These are phyloP conservation scores for Astragalus glycyphyllos DNA, from an alignment of 306 rosid species.

Conservation along the genomic window DNA sequence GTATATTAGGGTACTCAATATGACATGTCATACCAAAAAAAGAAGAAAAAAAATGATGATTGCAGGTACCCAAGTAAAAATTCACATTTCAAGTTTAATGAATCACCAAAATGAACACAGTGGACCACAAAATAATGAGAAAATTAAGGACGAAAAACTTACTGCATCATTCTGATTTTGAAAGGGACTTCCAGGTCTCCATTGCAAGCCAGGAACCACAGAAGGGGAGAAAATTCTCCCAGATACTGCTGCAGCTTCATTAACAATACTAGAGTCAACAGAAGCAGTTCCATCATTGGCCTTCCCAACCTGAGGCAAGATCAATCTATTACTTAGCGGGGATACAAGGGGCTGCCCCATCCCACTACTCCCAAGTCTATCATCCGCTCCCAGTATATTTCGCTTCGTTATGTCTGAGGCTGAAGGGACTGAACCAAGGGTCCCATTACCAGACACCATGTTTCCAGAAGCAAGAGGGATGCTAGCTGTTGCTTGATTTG, in stretches of 20 bases:
- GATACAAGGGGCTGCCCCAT: conserved; percentile 79
- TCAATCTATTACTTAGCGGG: conserved; percentile 68
- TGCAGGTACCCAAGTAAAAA: conserved; percentile 5
- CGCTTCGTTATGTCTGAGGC: conserved; percentile 78
- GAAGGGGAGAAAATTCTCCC: conserved; percentile 86
- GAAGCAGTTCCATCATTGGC: conserved; percentile 69
- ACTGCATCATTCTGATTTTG: conserved; percentile 83
- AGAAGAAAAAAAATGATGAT: neutral
- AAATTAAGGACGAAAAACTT: conserved; percentile 30
- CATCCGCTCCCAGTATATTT: conserved; percentile 80
- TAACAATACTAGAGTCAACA: conserved; percentile 65
- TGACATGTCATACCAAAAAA: neutral
- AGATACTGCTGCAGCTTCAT: conserved; percentile 71
- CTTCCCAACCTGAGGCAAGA: conserved; percentile 74
- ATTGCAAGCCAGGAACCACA: conserved; percentile 85
- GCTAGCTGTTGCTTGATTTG: conserved; percentile 68
- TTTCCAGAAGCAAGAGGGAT: conserved; percentile 66
- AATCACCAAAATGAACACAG: conserved; percentile 18
- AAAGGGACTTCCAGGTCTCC: conserved; percentile 96
- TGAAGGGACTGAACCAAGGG: conserved; percentile 70
- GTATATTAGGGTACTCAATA: conserved; percentile 4
- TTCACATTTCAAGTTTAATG: conserved; percentile 24
- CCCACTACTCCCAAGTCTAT: conserved; percentile 81
- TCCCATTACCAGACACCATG: conserved; percentile 65
- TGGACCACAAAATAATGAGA: conserved; percentile 33